Evolutionary conservation across 768 basidiomycete genomes (phyloP).

Genomic region (Suillus lakei): DNA sequence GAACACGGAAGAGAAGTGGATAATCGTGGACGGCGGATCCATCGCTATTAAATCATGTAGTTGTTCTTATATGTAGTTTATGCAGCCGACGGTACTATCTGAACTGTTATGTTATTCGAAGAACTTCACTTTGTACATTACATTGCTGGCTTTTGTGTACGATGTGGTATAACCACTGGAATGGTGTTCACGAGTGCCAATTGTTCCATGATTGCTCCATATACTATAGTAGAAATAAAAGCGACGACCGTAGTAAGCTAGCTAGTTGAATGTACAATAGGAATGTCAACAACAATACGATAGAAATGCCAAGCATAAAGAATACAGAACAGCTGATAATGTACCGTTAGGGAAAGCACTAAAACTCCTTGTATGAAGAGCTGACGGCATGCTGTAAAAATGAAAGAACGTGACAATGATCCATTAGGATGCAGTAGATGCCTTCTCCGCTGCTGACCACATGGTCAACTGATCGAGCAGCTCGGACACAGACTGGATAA

Average conservation of each 20-base stretch:
- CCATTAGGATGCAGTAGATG: not conserved
- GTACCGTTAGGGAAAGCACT: not conserved
- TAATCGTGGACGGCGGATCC: conserved; percentile 19
- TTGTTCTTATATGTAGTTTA: not conserved
- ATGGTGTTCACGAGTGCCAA: not conserved
- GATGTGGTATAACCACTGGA: too few relatives aligned
- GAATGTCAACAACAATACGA: not conserved
- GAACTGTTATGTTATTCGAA: not conserved
- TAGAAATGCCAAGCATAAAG: not conserved
- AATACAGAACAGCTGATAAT: not conserved
- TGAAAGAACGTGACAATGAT: not conserved
- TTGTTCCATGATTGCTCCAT: not conserved
- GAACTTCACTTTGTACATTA: not conserved
- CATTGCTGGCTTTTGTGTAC: not conserved
- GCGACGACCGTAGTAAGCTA: not conserved
- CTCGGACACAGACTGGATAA: conserved; percentile 41
- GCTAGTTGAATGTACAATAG: not conserved
- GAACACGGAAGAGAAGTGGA: conserved; percentile 34
- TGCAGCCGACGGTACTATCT: not conserved
- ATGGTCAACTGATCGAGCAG: conserved; percentile 49
- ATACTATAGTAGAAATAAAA: not conserved
- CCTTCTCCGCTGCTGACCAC: conserved; percentile 48
- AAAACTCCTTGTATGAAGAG: not conserved
- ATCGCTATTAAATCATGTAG: not conserved
- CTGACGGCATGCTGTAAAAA: not conserved